Conservation (phyloP, 1,139 yeast genomes). For the Debaryomycetaceae sp. region DNA sequence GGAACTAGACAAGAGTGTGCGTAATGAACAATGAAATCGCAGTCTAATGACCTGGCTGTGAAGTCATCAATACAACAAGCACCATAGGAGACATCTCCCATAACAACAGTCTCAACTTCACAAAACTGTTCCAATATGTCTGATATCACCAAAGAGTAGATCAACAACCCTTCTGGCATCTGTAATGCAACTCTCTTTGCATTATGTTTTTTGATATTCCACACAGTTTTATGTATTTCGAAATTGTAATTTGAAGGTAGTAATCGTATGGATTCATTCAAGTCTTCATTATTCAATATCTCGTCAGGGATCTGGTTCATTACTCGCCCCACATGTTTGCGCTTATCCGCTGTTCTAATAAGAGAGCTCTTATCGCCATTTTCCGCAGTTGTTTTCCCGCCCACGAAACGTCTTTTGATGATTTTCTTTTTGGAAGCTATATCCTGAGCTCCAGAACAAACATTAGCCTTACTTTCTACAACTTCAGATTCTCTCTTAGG, state of each 20-base stretch:
- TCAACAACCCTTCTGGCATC: conserved; percentile 94
- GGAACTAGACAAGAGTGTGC: conserved; percentile 98
- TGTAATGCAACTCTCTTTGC: conserved; percentile 86
- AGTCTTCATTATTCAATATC: conserved; percentile 70
- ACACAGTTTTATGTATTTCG: conserved; percentile 92
- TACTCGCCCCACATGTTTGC: conserved; percentile 51
- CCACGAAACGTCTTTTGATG: conserved; percentile 32
- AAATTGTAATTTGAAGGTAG: conserved; percentile 91
- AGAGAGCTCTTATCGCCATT: conserved; percentile 13
- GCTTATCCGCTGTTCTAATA: conserved; percentile 21
- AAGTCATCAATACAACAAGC: conserved; percentile 98
- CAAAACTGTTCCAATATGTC: conserved; percentile 94
- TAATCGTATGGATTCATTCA: conserved; percentile 75
- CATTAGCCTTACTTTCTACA: neutral
- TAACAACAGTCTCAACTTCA: conserved; percentile 79
- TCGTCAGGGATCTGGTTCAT: conserved; percentile 90
- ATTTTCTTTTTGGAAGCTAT: neutral
- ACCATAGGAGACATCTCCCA: conserved; percentile 99
- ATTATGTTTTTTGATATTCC: conserved; percentile 75
- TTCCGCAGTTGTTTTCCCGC: conserved; percentile 18
- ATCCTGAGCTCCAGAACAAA: neutral
- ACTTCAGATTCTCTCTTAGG: neutral
- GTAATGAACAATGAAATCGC: conserved; percentile 93
- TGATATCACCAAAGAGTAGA: conserved; percentile 80
- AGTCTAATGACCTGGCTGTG: conserved; percentile 87